Evolutionary conservation across 495 filamentous ascomycete species (phyloP).

Genomic region (Hypomontagnella monticulosa): DNA sequence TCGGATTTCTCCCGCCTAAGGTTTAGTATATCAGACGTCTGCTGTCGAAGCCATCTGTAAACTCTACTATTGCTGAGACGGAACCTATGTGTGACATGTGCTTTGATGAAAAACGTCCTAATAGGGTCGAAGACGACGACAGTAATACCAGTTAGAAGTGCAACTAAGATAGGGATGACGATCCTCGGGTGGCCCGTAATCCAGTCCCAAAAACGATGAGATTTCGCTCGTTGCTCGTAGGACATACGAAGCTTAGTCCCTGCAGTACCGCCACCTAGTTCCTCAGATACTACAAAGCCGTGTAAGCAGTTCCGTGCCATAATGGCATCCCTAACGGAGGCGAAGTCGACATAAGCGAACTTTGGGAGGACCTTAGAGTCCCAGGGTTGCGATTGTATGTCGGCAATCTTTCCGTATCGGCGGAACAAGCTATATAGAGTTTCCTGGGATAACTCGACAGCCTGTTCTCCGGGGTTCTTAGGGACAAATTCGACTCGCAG

Average conservation of each 20-base stretch:
- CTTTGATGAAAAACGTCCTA: conserved; percentile 88
- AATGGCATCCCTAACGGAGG: conserved; percentile 72
- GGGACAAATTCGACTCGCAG: conserved; percentile 87
- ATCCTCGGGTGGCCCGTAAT: conserved; percentile 87
- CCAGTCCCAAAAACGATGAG: conserved; percentile 87
- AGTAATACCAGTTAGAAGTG: conserved; percentile 81
- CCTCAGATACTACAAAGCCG: conserved; percentile 74
- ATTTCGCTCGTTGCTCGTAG: conserved; percentile 80
- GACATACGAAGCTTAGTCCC: conserved; percentile 79
- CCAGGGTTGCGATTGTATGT: conserved; percentile 79
- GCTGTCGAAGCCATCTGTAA: conserved; percentile 81
- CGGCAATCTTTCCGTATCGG: conserved; percentile 84
- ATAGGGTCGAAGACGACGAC: conserved; percentile 94
- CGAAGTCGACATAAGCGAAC: conserved; percentile 82
- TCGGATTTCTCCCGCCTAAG: conserved; percentile 62
- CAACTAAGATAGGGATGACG: conserved; percentile 83
- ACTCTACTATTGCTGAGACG: conserved; percentile 74
- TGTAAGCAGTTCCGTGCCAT: conserved; percentile 95
- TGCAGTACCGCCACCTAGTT: conserved; percentile 73
- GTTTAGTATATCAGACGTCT: conserved; percentile 74
- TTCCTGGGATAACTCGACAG: conserved; percentile 85
- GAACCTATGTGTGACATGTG: conserved; percentile 81
- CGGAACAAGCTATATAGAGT: conserved; percentile 87
- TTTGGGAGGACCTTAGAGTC: conserved; percentile 85
- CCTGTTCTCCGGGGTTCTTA: conserved; percentile 67